phyloP scores from a whole-genome alignment of 306 rosid species.

The Cucumis hystrix region DNA sequence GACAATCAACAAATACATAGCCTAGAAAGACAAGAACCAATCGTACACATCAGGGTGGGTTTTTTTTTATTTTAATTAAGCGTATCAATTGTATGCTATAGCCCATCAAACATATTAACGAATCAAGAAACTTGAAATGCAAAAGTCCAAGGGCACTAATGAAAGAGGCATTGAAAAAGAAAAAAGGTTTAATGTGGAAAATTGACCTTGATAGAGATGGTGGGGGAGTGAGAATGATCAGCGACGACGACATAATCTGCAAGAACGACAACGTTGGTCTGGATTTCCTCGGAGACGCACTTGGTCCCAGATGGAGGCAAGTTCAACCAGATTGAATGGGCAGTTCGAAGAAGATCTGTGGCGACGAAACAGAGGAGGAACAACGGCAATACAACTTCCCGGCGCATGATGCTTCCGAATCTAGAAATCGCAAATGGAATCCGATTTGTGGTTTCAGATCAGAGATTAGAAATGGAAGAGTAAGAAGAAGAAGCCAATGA shows the following conservation, averaged over 20 bases:
- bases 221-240: conserved; percentile 28
- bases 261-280: conserved; percentile 76
- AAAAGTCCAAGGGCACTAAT: not conserved
- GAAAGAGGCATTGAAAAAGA: not conserved
- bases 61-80: not conserved
- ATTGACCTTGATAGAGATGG: conserved; percentile 65
- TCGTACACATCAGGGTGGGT: not conserved
- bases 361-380: conserved; percentile 14
- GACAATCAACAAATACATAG: not conserved
- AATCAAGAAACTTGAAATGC: not conserved
- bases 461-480: not conserved
- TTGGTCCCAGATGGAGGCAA: conserved; percentile 55
- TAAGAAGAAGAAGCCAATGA: not conserved
- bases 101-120: not conserved
- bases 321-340: conserved; percentile 40
- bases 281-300: conserved; percentile 98
- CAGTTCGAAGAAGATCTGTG: conserved; percentile 6
- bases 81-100: not conserved
- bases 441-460: not conserved
- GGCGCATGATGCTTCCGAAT: conserved; percentile 1
- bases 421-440: not conserved
- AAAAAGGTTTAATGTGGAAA: not conserved
- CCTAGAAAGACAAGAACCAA: not conserved
- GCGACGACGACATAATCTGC: conserved; percentile 61
- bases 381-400: not conserved